Base-by-base conservation (phyloP, 495 filamentous ascomycete species). In the Hypomontagnella submonticulosa region DNA sequence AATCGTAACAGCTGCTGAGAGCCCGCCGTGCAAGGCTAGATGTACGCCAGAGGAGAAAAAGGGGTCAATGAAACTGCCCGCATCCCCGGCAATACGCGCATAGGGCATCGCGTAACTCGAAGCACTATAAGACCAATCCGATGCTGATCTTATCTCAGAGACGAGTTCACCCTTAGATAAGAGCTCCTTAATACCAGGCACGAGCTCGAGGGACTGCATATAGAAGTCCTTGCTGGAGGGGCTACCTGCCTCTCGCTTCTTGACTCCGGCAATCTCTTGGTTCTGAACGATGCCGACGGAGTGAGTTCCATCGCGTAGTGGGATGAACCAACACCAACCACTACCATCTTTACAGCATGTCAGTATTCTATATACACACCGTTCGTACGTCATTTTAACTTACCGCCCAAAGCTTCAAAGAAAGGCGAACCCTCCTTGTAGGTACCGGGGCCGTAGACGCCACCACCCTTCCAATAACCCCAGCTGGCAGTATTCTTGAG, bases 21-120 rank as follows among this genome's bases (percentile, higher is more conserved):
- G 72, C 19, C 69, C 83, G 16, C 76, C 67, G 1, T 72, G 34
- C 3, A 85, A 36, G 1, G 82, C 83, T 8, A 86, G 61, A 55
- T 86, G 83, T 0, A 83, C 77, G 18, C 80, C 83, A 2, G 78
- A 82, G 0, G 73, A 77, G 70, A 80, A 82, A 52, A 70, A 80
- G 0, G 77, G 77, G 42, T 80, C 78, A 41, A 82, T 76, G 57
- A 82, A 82, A 61, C 71, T 73, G 4, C 78, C 77, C 0, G 79
- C 78, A 47, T 82, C 79, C 2, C 79, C 79, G n/a, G 69, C 76
- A 6, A 82, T 74, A 19, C 79, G 77, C 0, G 71, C 50, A 51
- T 80, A 63, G 1, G 71, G 73, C 30, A 62, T 13, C 6, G 72
- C 73, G 57, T 79, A 82, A 15, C 55, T 53, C 3, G 70, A 71